Evolutionary conservation across 179 eudicot species (phyloP), one percentile per base, ranked within the genome.

Genomic region (Spergularia azorica): DNA sequence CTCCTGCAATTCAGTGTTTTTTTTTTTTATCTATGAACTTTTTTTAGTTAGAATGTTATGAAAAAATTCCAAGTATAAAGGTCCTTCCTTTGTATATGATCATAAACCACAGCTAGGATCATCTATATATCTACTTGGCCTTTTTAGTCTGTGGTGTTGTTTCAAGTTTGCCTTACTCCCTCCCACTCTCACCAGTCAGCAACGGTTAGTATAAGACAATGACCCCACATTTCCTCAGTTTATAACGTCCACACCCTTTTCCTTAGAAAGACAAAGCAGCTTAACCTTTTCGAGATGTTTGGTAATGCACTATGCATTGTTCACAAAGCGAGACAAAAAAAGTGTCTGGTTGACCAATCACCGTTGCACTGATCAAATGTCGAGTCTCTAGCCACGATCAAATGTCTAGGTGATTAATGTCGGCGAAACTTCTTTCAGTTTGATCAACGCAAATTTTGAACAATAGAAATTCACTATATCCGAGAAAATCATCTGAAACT

Each of bases 201-300:
- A 79, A 74, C 83, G 78, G 80, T 86, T 77, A 79, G 80, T 94
- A 91, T 91, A 91, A 90, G 91, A 82, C 71, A 41, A 61, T 70
- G 88, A 77, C 87, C 86, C 84, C 74, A 79, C 82, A 20, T 21
- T 54, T 21, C 56, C 55, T 60, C 11, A 32, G 9, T 54, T 61
- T n/a, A 46, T 72, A 66, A 56, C 69, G 41, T 63, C 79, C 79
- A 80, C 76, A 61, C 11, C 48, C 26, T 55, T 54, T 55, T 26
- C 57, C 9, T 4, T 32, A 6, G 9, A 17, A 9, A 17, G 43
- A 43, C 48, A 26, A 26, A 0, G 0, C 26, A 26, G 1, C 26
- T 26, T 26, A 26, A 26, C 26, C 26, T 26, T 26, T 26, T 1
- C 26, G 26, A 26, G 1, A 1, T 26, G 26, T 26, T 26, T 26